These are phyloP conservation scores for Escallonia rubra DNA, from an alignment of 129 eudicot genomes.

Conservation along the genomic window DNA sequence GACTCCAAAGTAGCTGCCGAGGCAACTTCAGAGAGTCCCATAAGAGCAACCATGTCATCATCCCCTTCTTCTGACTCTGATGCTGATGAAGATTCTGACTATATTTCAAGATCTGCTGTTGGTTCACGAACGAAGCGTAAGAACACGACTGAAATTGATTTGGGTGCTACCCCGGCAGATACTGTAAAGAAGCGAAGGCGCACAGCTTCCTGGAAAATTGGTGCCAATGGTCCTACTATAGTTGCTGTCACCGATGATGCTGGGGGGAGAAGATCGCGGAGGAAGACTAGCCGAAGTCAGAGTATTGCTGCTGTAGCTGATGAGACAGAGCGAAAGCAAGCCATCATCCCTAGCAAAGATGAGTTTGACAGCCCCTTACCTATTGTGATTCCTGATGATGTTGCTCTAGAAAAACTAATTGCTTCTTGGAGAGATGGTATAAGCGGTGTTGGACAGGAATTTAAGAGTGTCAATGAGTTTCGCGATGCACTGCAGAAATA, in stretches of 20 bases:
- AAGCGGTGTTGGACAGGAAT: conserved; percentile 67
- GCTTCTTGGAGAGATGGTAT: conserved; percentile 55
- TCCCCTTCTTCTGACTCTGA: conserved; percentile 31
- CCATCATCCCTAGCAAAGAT: conserved; percentile 1
- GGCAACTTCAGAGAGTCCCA: conserved; percentile 25
- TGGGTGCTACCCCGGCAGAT: conserved; percentile 55
- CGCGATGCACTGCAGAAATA: conserved; percentile 57
- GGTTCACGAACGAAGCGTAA: conserved; percentile 16
- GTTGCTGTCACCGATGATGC: conserved; percentile 42
- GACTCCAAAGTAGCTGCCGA: conserved; percentile 20
- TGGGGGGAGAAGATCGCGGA: conserved; percentile 25
- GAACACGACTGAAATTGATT: conserved; percentile 20
- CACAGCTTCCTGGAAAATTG: conserved; percentile 64
- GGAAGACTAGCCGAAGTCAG: conserved; percentile 26
- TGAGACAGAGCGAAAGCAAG: conserved; percentile 23
- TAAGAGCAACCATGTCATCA: conserved; percentile 25
- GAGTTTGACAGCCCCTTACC: conserved; percentile 25
- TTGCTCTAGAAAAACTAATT: conserved; percentile 38
- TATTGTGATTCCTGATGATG: conserved; percentile 19
- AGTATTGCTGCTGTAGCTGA: conserved; percentile 6
- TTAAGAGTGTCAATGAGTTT: conserved; percentile 50
- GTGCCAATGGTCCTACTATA: conserved; percentile 56
- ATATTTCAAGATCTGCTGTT: conserved; percentile 15
- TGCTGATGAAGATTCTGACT: conserved; percentile 34
- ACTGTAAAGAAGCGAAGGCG: conserved; percentile 75